phyloP scores from a whole-genome alignment of 1,284 basidiomycete genomes.

The Gomphus bonarii region DNA sequence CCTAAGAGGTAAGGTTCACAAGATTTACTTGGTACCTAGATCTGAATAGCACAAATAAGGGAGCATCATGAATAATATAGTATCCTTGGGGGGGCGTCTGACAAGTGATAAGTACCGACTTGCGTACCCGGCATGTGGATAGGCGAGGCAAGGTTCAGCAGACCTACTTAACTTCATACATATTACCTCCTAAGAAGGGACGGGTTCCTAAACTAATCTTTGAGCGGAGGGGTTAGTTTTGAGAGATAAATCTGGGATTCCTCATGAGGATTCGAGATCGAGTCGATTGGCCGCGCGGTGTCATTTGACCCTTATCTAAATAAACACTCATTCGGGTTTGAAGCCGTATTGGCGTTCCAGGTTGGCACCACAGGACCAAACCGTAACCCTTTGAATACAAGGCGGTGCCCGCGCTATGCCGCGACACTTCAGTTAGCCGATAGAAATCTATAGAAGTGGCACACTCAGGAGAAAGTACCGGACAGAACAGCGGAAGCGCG shows the following conservation, averaged over 20 bases:
- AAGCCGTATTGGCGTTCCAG: background rate
- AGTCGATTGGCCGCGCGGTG: background rate
- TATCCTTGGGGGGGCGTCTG: background rate
- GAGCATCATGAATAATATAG: background rate
- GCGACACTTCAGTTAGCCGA: no score
- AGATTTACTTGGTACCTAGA: background rate
- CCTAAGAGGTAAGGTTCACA: background rate
- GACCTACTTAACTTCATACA: background rate
- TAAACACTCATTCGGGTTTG: background rate
- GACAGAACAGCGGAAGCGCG: background rate
- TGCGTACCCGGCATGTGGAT: background rate
- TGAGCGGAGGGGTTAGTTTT: background rate
- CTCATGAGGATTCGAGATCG: background rate
- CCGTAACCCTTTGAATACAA: background rate
- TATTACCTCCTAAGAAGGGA: background rate
- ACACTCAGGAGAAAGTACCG: background rate
- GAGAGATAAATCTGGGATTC: background rate
- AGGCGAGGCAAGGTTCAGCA: background rate
- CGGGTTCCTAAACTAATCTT: background rate
- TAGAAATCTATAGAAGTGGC: background rate
- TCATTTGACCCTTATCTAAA: background rate
- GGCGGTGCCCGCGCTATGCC: background rate
- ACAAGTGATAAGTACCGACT: background rate
- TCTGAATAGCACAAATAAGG: background rate
- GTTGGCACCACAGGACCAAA: background rate